Evolutionary conservation across 345 rosid genomes (phyloP), one percentile per base, ranked within the genome.

Genomic region (Aurinia saxatilis): DNA sequence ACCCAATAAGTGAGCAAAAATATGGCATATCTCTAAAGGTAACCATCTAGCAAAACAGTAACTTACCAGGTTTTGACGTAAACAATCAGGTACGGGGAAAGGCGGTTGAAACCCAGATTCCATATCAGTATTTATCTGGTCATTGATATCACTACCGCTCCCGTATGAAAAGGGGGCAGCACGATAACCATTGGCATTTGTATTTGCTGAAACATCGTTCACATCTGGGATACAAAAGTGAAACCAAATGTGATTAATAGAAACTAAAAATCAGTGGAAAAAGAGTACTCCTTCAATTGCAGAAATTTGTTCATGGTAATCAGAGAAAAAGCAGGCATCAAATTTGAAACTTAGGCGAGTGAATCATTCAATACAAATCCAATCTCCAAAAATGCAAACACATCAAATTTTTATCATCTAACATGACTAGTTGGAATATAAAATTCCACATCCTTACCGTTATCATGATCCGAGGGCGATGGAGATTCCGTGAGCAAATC

Each of bases 141-240:
- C 73, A 38, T 11, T 23, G 23, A 72, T 53, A 58, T 82, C 82
- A 59, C 67, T 74, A 41, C 80, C 18, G 57, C 76, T 76, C 75
- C 91, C 96, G 67, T 93, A 93, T 17, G 91, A 79, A 66, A 84
- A 85, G 12, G 84, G 78, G 50, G 90, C 91, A 33, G 95, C 78
- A 47, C 65, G 70, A 76, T 69, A 87, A 59, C 81, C 79, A 69
- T 66, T 73, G 13, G 33, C 47, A 69, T 54, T 75, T 29, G 48
- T 69, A 54, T 17, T 60, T 71, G 36, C 85, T 57, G 71, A 66
- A 54, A 49, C 81, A 55, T 71, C 86, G 57, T 75, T 80, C 31
- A 71, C 53, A 72, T 75, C 84, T 71, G 68, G 9, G 66, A 67
- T 16, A 71, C 27, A 55, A 50, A 52, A 31, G 38, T 18, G 54